These are phyloP conservation scores for Casuarina glauca DNA, from an alignment of 306 rosid genomes.

Conservation along the genomic window DNA sequence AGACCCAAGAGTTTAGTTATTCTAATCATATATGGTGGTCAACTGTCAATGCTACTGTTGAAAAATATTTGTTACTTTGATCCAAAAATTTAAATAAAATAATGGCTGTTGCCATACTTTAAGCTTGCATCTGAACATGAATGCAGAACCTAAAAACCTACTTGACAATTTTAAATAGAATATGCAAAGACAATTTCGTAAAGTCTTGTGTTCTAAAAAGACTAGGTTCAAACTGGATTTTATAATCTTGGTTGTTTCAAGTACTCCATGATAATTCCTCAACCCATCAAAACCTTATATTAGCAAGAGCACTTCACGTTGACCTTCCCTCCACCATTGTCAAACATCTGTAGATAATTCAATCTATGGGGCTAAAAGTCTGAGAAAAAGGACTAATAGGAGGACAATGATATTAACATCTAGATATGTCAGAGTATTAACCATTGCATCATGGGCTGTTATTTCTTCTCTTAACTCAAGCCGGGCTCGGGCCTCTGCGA, in stretches of 20 bases:
- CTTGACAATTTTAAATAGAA: neutral
- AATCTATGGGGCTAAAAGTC: neutral
- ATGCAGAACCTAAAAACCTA: constrained; percentile 1
- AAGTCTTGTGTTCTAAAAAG: neutral
- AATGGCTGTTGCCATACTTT: neutral
- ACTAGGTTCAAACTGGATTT: constrained; percentile 5
- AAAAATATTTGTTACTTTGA: neutral
- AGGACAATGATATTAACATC: constrained; percentile 13
- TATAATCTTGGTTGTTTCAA: constrained; percentile 9
- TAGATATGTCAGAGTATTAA: constrained; percentile 39
- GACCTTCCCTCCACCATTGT: neutral
- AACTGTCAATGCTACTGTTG: constrained; percentile 5
- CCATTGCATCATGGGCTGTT: constrained; percentile 85
- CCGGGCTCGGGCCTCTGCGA: constrained; percentile 94
- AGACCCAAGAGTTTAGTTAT: neutral
- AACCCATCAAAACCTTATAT: constrained; percentile 1
- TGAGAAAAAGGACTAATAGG: constrained; percentile 8
- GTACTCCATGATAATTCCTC: constrained; percentile 10
- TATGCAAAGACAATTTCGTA: constrained; percentile 1
- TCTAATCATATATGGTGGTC: constrained; percentile 12
- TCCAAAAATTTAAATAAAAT: neutral
- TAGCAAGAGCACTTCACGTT: constrained; percentile 11
- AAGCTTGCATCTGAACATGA: neutral
- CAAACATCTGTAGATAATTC: neutral
- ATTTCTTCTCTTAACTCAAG: constrained; percentile 85